Base-by-base conservation (phyloP, 441 rosid genomes). In the Gossypium schwendimanii region DNA sequence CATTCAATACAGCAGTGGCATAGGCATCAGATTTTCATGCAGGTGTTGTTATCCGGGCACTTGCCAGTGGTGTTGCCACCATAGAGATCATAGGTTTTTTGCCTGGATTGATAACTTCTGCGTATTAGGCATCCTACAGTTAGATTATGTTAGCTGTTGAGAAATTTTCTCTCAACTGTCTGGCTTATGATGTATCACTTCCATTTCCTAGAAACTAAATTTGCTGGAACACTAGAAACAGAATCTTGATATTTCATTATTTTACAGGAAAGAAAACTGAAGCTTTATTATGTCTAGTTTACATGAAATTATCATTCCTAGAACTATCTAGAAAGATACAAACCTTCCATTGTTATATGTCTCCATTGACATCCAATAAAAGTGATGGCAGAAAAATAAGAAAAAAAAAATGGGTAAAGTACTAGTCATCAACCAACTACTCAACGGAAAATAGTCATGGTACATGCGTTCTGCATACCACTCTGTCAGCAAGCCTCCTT, bases 1-100 rank as follows among this genome's bases (percentile, higher is more conserved):
- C 59, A 54, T 54, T 18, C 11, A 98, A 92, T 75, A 82, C 91
- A 65, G 93, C 87, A 18, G 97, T 41, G 98, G 39, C 99, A 94
- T 63, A 92, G 90, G 50, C 99, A 94, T 76, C 96, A 89, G 84
- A 89, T 94, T 45, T 92, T 78, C 97, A 94, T 53, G 89, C 92
- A 64, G 9, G 21, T 20, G 23, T 20, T 54, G 59, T 54, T 20
- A 20, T 9, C 4, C 11, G 28, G 28, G 59, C 59, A 18, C 26
- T 53, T 54, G 59, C 59, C 23, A 10, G 26, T 54, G 59, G 14
- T 18, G 59, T 23, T 54, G 59, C 26, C 14, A 18, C 59, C 14
- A 11, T 20, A 18, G 23, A 18, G 14, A 20, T 54, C 59, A 54
- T 54, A 3, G 23, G 6, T 54, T 54, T 54, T 54, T 23, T 10